Base-by-base conservation (phyloP, 345 rosid species). In the Dovyalis caffra region DNA sequence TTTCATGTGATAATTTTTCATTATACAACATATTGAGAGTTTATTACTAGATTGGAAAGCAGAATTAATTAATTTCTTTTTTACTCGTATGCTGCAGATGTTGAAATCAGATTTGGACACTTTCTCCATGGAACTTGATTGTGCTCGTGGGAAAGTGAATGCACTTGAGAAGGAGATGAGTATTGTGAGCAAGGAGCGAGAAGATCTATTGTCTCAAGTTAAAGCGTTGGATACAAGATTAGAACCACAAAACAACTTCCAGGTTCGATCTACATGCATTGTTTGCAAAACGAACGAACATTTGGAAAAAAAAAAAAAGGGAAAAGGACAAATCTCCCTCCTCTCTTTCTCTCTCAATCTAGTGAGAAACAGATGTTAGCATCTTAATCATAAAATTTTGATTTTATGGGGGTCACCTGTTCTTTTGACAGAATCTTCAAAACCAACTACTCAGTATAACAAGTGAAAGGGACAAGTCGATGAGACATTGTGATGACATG, bases 151-250 rank as follows among this genome's bases (percentile, higher is more conserved):
- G 77, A 82, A 80, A 69, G 78, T 69, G 21, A 77, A 80, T 45
- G 35, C 51, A 43, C 80, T 85, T 75, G 76, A 79, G 82, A 78
- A 70, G 78, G 86, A 89, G 74, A 78, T 88, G 74, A 68, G 25
- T 66, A 66, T 61, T 64, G 79, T 86, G 61, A 82, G 72, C 45
- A 82, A 79, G 72, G 84, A 89, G 78, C 85, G 88, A 77, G 88
- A 86, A 34, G 76, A 78, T 73, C 76, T 87, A 70, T 40, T 79
- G 60, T 69, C 76, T 73, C 80, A 69, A 72, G 74, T 80, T 58
- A 73, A 43, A 73, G 85, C 76, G 76, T 67, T 71, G 35, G 87
- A 82, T 45, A 68, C 32, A 23, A 75, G 66, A 49, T 33, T 73
- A 11, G 77, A 76, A 25, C 51, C 70, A 32, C 34, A 76, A 62